A percentile compares a stretch with the other conserved stretches of the same genome.
Conservation (phyloP, 768 basidiomycete genomes). For the Paxillus involutus region DNA sequence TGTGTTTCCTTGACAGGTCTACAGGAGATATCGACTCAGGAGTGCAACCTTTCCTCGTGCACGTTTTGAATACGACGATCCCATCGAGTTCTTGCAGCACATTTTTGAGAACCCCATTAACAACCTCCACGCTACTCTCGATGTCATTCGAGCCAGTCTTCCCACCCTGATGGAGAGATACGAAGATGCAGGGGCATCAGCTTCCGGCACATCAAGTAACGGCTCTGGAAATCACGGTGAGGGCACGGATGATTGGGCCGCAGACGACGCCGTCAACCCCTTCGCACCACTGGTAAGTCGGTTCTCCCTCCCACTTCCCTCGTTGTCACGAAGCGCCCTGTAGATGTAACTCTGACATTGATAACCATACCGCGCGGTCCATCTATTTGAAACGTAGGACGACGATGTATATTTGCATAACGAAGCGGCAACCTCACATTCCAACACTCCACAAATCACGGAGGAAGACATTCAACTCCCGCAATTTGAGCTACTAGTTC, state of each 20-base stretch:
- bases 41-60: slow-evolving; percentile 22
- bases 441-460: background rate
- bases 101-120: slow-evolving; percentile 48
- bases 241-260: slow-evolving; percentile 29
- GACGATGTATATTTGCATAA: slow-evolving; percentile 6
- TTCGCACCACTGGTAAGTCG: slow-evolving; percentile 27
- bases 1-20: slow-evolving; percentile 18
- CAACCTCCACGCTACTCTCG: slow-evolving; percentile 42
- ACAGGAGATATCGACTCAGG: slow-evolving; percentile 23
- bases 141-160: slow-evolving; percentile 33
- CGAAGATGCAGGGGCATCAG: background rate
- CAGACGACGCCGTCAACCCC: slow-evolving; percentile 9
- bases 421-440: background rate
- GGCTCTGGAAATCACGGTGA: slow-evolving; percentile 29
- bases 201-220: background rate
- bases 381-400: slow-evolving; percentile 12
- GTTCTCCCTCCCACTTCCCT: slow-evolving; percentile 15
- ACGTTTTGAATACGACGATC: slow-evolving; percentile 29
- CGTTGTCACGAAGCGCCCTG: slow-evolving; percentile 24
- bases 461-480: background rate
- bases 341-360: slow-evolving; percentile 32
- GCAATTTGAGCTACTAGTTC: slow-evolving; percentile 3
- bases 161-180: slow-evolving; percentile 30
- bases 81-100: slow-evolving; percentile 45
- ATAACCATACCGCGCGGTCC: slow-evolving; percentile 11